Base-by-base conservation (phyloP, 345 rosid genomes). In the Lepidium sativum region DNA sequence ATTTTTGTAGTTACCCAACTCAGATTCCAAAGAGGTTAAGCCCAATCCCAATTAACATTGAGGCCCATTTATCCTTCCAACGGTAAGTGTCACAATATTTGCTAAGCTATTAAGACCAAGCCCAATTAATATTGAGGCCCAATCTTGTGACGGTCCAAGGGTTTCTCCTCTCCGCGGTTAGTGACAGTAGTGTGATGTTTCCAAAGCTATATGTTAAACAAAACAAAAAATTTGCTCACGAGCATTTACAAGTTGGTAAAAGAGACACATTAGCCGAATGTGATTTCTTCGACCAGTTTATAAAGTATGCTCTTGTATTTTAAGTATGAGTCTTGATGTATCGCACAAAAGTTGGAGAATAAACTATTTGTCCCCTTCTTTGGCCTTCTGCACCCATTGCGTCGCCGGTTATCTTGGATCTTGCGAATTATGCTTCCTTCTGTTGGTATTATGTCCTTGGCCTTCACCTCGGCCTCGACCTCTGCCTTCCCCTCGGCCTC, bases 371-470 rank as follows among this genome's bases (percentile, higher is more conserved):
- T 65, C 66, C 51, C 32, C 62, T 72, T 52, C 62, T 72, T 44
- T 55, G 31, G 45, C 45, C n/a, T 18, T 55, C 67, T 66, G 67
- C 17, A 72, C 71, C 76, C 76, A 72, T 18, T 72, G 76, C 42
- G 27, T 59, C 43, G 42, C 60, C 0, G 62, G 65, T 29, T 66
- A 59, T 25, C 62, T 66, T 51, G 76, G 56, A 65, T 72, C 71
- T 15, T 66, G 67, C 12, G 37, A 25, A 37, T 37, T 59, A 35
- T 53, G 76, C 50, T 72, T 72, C 51, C 71, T 59, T 52, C 57
- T 29, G 51, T 59, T 43, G 15, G 0, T 12, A 44, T 52, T 49
- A 56, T 42, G 67, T 13, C 55, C 66, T 9, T 42, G n/a, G 33
- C 65, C 56, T 11, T 42, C 10, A 21, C 65, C 56, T n/a, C 60